Evolutionary conservation across 1,284 basidiomycete genomes (phyloP).

Genomic region (Sanguinoderma infundibulare): DNA sequence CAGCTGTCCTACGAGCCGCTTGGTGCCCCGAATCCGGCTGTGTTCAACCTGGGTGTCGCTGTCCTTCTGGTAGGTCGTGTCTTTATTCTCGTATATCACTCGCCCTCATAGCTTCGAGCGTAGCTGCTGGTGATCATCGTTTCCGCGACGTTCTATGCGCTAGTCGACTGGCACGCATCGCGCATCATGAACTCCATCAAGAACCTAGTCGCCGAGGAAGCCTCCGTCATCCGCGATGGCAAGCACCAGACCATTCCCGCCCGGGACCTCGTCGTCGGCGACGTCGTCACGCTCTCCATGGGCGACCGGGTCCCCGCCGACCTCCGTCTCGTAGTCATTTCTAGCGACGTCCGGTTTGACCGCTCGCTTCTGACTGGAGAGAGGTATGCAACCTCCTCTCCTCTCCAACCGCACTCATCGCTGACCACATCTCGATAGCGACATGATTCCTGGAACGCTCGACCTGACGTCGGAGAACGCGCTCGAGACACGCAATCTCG

Average conservation of each 20-base stretch:
- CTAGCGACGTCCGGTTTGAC: slow-evolving; percentile 61
- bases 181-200: slow-evolving; percentile 58
- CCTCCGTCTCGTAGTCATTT: slow-evolving; percentile 51
- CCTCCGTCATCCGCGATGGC: slow-evolving; percentile 51
- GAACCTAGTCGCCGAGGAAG: slow-evolving; percentile 53
- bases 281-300: slow-evolving; percentile 38
- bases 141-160: slow-evolving; percentile 43
- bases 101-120: slow-evolving; percentile 50
- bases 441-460: slow-evolving; percentile 56
- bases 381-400: slow-evolving; percentile 32
- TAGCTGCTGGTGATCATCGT: slow-evolving; percentile 40
- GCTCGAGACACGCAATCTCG: slow-evolving; percentile 68
- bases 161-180: slow-evolving; percentile 48
- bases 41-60: slow-evolving; percentile 52
- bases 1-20: slow-evolving; percentile 55
- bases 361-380: slow-evolving; percentile 69
- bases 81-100: slow-evolving; percentile 46
- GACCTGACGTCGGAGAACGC: slow-evolving; percentile 58
- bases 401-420: not conserved
- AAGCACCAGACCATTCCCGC: slow-evolving; percentile 33
- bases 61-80: slow-evolving; percentile 46
- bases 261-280: slow-evolving; percentile 38
- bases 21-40: slow-evolving; percentile 47
- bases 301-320: slow-evolving; percentile 52
- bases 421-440: slow-evolving; percentile 23